Base-by-base conservation (phyloP, 306 rosid species). In the Prunus mongolica region DNA sequence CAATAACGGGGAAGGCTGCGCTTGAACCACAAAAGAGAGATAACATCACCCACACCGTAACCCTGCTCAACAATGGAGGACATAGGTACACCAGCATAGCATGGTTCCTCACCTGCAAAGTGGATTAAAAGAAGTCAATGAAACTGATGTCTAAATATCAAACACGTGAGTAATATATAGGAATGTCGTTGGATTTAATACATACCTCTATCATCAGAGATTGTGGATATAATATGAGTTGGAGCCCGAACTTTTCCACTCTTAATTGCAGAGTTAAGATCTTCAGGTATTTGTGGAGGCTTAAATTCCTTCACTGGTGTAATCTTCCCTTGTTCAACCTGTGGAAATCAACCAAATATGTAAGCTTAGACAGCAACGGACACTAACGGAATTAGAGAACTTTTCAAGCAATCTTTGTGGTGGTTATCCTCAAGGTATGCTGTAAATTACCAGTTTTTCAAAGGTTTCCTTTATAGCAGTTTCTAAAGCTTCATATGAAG, bases 181-280 rank as follows among this genome's bases (percentile, higher is more conserved):
- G 55, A 76, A 16, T 46, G 66, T 72, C 27, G 66, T 41, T 13
- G 18, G 67, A 56, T 77, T 75, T 62, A 63, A 67, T 38, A 69
- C 61, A 67, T 85, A 87, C 99, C 99, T 91, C 99, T 96, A 69
- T 96, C 99, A 82, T 96, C 99, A 75, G 97, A 92, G 83, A 92
- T 96, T 76, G 99, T 96, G 87, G 99, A 96, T 77, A 96, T 89
- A 76, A 96, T 88, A 72, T 96, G 99, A 74, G 99, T 96, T 61
- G 99, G 99, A 67, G 98, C 98, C 28, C 98, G 96, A 72, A 96
- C 99, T 91, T 96, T 96, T 77, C 99, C 98, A 18, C 97, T 96
- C 89, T 81, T 93, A 75, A 96, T 93, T 61, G 98, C 97, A 28
- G 85, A 62, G 83, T 52, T 91, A 67, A 96, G 93, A 80, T 96